Evolutionary conservation across 129 eudicot species (phyloP).

Genomic region (Lonicera japonica): DNA sequence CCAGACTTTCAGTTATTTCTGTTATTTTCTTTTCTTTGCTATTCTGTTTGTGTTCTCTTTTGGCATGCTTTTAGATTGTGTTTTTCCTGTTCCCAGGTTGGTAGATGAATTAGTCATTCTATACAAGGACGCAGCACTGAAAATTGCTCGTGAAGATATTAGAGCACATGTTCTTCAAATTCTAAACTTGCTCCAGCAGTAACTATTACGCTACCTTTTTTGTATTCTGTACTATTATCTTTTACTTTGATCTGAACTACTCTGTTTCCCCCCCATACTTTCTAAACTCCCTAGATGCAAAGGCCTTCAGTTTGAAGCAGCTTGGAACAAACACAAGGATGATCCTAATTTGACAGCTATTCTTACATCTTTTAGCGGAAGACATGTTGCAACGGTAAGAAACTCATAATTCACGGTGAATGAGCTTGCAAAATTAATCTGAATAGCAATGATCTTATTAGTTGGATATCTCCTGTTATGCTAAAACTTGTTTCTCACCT

Average conservation of each 20-base stretch:
- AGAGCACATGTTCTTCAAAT: constrained; percentile 46
- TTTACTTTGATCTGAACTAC: not conserved
- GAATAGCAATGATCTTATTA: no score
- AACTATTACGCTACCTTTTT: constrained; percentile 12
- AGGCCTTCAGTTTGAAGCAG: constrained; percentile 59
- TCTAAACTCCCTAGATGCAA: constrained; percentile 44
- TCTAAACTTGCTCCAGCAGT: constrained; percentile 59
- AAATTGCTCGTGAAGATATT: constrained; percentile 60
- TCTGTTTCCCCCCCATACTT: not conserved
- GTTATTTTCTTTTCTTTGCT: not conserved
- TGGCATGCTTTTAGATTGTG: not conserved
- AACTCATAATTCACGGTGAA: not conserved
- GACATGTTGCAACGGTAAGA: constrained; percentile 12
- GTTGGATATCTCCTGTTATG: no score
- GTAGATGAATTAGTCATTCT: constrained; percentile 72
- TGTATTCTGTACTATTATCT: not conserved
- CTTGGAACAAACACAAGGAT: constrained; percentile 74
- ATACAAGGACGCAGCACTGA: constrained; percentile 75
- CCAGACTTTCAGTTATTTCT: not conserved
- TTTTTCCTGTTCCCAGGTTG: constrained; percentile 37
- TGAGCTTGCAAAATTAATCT: not conserved
- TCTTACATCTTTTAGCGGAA: constrained; percentile 15
- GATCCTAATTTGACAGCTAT: constrained; percentile 64
- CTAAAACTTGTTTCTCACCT: no score
- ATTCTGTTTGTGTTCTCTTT: not conserved